Base-by-base conservation (phyloP, 225 moss, liverwort and hornwort genomes). In the Straminergon stramineum region DNA sequence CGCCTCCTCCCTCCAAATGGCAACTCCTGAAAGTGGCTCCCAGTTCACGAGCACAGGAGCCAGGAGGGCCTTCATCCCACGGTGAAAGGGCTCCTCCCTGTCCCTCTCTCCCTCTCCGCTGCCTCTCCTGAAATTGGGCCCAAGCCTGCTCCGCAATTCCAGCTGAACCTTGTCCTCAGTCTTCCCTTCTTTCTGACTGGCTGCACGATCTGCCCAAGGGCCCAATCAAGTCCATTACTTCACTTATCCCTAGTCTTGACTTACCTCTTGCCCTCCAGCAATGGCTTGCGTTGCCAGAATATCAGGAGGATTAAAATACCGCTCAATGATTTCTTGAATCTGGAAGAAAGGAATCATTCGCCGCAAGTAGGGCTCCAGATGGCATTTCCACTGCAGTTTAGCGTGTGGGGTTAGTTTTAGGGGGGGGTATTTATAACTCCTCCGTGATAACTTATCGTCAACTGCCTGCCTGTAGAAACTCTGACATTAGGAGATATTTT, bases 261-360 rank as follows among this genome's bases (percentile, higher is more conserved):
- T 45, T 85, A 45, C 73, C 67, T 41, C 20, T 88, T 73, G 43
- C 81, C 56, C 73, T 56, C 75, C 75, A 48, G 52, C 75, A 81
- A 88, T 85, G 69, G 89, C 53, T 73, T 52, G 41, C 28, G 35
- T 70, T 27, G 71, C 87, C 79, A 65, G 65, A 91, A 91, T 79
- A 89, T 55, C 64, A 26, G 80, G 84, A 89, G 55, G 89, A 62
- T 77, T 89, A 91, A 63, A 84, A 89, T 83, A 78, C 57, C 32
- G 56, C 87, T 69, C 91, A 91, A 89, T 90, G 89, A 92, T 89
- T 87, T 89, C 80, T 79, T 83, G 60, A 73, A 87, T 86, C 75
- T 55, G 57, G 41, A 53, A 35, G 48, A 74, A 14, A 11, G 31
- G 92, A 81, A 90, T 81, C 5, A 85, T 92, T 90, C 76, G 45